These are phyloP conservation scores for Bimuria novae-zelandiae DNA, from an alignment of 2,329 filamentous ascomycete species.

Conservation along the genomic window DNA sequence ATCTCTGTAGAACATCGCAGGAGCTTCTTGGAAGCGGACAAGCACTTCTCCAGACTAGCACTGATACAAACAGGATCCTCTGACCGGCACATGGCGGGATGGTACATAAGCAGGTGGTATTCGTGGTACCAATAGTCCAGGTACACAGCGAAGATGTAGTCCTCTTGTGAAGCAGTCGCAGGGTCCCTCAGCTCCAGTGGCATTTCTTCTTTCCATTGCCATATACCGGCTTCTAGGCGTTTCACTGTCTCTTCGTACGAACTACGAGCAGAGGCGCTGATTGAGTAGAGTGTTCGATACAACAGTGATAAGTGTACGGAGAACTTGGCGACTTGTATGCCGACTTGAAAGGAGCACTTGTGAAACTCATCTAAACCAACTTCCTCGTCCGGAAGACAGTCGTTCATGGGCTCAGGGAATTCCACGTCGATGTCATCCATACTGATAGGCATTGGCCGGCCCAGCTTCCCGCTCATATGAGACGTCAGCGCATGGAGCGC, in stretches of 20 bases:
- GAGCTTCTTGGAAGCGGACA: constrained; percentile 68
- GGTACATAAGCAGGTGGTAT: constrained; percentile 57
- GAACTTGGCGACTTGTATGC: constrained; percentile 68
- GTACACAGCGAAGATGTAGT: constrained; percentile 55
- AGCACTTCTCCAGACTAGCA: constrained; percentile 61
- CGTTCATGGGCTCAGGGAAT: constrained; percentile 71
- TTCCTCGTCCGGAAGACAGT: constrained; percentile 69
- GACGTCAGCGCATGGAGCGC: constrained; percentile 68
- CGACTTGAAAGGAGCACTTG: constrained; percentile 71
- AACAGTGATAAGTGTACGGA: constrained; percentile 72
- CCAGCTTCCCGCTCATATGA: constrained; percentile 74
- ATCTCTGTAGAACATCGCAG: constrained; percentile 64
- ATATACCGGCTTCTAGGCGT: constrained; percentile 67
- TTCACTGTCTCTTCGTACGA: constrained; percentile 68
- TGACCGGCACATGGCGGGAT: constrained; percentile 57
- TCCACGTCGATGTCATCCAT: constrained; percentile 79
- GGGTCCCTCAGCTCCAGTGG: constrained; percentile 64
- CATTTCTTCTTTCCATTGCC: constrained; percentile 66
- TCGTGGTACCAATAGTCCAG: constrained; percentile 56
- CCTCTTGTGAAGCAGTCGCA: constrained; percentile 50
- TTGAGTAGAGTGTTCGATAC: constrained; percentile 75
- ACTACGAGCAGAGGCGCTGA: constrained; percentile 64
- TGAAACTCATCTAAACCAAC: constrained; percentile 44
- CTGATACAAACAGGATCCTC: constrained; percentile 64
- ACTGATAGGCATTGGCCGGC: constrained; percentile 74